Conservation (phyloP, 1,139 yeast species). For the Suhomyces ambrosiae region DNA sequence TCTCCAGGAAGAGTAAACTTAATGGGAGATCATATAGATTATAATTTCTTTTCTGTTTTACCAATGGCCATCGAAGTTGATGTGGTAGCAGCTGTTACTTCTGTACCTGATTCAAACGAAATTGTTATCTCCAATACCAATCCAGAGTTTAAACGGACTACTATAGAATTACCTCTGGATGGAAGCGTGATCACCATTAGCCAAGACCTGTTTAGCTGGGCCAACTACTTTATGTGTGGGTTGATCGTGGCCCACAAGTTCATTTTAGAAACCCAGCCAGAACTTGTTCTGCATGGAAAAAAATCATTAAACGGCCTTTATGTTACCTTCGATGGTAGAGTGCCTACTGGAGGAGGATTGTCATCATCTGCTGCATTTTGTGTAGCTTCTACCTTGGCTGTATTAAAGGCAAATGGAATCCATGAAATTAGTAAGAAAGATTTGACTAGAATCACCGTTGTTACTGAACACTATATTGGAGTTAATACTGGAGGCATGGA, state of each 20-base stretch:
- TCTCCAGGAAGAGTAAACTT: slow-evolving; percentile 78
- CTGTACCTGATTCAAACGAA: slow-evolving; percentile 26
- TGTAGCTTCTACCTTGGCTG: slow-evolving; percentile 64
- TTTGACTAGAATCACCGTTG: slow-evolving; percentile 63
- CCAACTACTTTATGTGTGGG: slow-evolving; percentile 69
- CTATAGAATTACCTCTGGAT: slow-evolving; percentile 44
- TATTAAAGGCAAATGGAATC: slow-evolving; percentile 56
- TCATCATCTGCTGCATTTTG: slow-evolving; percentile 76
- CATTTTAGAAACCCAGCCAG: slow-evolving; percentile 38
- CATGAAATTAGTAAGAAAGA: slow-evolving; percentile 48
- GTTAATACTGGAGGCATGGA: slow-evolving; percentile 82
- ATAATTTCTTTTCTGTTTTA: slow-evolving; percentile 64
- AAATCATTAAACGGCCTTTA: slow-evolving; percentile 49
- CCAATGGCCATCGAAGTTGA: slow-evolving; percentile 79
- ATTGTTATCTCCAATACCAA: slow-evolving; percentile 50
- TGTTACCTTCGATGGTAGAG: slow-evolving; percentile 62
- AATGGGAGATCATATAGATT: slow-evolving; percentile 78
- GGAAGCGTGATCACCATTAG: slow-evolving; percentile 51
- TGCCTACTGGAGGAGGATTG: slow-evolving; percentile 75
- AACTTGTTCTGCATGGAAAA: slow-evolving; percentile 17
- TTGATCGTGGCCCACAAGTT: slow-evolving; percentile 60
- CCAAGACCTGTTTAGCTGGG: slow-evolving; percentile 57
- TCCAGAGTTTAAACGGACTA: slow-evolving; percentile 27
- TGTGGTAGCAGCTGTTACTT: slow-evolving; percentile 56
- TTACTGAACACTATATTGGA: slow-evolving; percentile 72